Percentiles rank a stretch among this genome's conserved stretches.
These are phyloP conservation scores for Clonostachys rosea DNA, from an alignment of 2,329 filamentous ascomycete genomes.

Conservation along the genomic window DNA sequence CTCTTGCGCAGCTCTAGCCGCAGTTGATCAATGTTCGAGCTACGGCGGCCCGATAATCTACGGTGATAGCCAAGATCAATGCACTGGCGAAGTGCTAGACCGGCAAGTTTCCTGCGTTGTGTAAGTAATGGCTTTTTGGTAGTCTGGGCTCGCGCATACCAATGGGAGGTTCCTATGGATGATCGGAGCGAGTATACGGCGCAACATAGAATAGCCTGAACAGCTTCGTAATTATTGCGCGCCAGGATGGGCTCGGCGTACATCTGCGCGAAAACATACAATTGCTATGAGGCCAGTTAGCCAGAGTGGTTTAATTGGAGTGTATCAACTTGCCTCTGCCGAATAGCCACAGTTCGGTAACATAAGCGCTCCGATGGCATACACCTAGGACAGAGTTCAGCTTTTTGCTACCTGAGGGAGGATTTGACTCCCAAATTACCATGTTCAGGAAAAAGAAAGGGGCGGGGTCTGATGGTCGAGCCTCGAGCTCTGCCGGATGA, in stretches of 20 bases:
- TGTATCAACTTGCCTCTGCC: no score
- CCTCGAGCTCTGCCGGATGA: neutral
- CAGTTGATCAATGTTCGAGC: neutral
- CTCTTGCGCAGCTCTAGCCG: constrained; percentile 4
- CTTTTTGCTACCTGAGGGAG: neutral
- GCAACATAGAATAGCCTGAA: constrained; percentile 22
- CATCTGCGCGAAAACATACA: constrained; percentile 12
- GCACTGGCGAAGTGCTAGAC: constrained; percentile 19
- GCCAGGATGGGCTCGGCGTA: constrained; percentile 10
- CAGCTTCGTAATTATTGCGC: constrained; percentile 18
- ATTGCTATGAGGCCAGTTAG: neutral
- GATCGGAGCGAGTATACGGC: constrained; percentile 21
- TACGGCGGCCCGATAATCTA: neutral
- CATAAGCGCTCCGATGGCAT: constrained; percentile 6
- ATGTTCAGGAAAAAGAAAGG: constrained; percentile 10
- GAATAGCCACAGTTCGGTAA: neutral
- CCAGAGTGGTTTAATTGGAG: no score
- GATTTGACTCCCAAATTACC: neutral
- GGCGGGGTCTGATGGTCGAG: neutral
- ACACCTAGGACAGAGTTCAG: constrained; percentile 2
- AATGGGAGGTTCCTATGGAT: constrained; percentile 15
- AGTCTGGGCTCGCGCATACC: constrained; percentile 1
- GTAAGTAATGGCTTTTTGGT: constrained; percentile 1
- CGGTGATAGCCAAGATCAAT: constrained; percentile 23
- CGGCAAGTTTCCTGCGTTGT: constrained; percentile 15